Evolutionary conservation across 139 green algal genomes (phyloP).

Genomic region (Zygnema cylindricum): DNA sequence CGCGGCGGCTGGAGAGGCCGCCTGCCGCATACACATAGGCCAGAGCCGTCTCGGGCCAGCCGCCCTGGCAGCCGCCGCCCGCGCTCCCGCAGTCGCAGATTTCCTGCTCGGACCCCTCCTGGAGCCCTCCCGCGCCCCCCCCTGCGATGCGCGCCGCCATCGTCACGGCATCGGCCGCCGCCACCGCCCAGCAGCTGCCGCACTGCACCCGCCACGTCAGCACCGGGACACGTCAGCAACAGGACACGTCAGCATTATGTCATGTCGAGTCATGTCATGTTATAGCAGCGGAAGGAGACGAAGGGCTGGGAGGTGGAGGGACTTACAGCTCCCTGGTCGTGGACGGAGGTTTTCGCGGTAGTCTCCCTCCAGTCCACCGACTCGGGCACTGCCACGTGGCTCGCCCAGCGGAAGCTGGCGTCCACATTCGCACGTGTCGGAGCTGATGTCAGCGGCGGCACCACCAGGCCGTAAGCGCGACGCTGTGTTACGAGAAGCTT

Average conservation of each 20-base stretch:
- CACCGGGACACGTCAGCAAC: not conserved
- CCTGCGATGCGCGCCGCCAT: constrained; percentile 82
- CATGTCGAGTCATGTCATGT: not conserved
- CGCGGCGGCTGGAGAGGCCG: constrained; percentile 87
- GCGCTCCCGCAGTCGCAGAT: constrained; percentile 41
- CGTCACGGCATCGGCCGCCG: constrained; percentile 86
- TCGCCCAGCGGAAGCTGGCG: constrained; percentile 32
- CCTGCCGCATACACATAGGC: constrained; percentile 86
- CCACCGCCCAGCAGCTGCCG: constrained; percentile 93
- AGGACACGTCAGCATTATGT: not conserved
- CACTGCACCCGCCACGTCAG: constrained; percentile 73
- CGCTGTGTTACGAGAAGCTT: too few relatives aligned
- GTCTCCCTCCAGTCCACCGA: constrained; percentile 81
- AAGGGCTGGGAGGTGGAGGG: not conserved
- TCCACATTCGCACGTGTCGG: not conserved
- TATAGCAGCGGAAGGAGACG: not conserved
- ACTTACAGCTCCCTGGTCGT: constrained; percentile 79
- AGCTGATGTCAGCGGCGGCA: constrained; percentile 6
- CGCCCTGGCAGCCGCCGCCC: constrained; percentile 79
- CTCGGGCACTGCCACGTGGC: constrained; percentile 63
- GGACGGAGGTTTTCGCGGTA: constrained; percentile 81
- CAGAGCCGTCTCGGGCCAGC: constrained; percentile 95
- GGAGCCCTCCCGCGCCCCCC: too few relatives aligned
- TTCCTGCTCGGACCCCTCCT: constrained; percentile 35
- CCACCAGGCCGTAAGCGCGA: constrained; percentile 8